Conservation (phyloP, 495 filamentous ascomycete species). For the Aspergillus bridgeri region DNA sequence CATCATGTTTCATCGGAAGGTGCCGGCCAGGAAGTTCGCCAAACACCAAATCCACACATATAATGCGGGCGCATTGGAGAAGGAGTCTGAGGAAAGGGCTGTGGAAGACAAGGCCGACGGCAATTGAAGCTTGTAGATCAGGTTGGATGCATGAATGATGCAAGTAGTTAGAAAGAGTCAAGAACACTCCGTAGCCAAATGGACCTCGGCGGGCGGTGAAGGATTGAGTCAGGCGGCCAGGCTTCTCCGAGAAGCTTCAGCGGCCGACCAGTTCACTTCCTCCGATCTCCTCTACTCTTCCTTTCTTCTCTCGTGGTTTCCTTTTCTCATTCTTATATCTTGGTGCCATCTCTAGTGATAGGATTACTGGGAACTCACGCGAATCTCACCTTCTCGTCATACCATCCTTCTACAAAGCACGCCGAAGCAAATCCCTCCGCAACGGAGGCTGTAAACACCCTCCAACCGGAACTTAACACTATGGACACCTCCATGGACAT, state of each 20-base stretch:
- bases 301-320: background rate
- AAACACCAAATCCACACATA: constrained; percentile 57
- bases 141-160: no score
- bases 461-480: constrained; percentile 13
- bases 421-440: constrained; percentile 3
- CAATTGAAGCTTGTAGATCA: background rate
- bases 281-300: background rate
- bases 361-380: background rate
- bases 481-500: constrained; percentile 62
- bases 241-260: background rate
- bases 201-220: background rate
- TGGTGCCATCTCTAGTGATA: background rate
- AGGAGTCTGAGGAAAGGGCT: background rate
- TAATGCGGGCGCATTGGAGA: constrained; percentile 24
- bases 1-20: constrained; percentile 55
- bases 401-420: background rate
- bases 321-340: background rate
- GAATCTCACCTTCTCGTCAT: background rate
- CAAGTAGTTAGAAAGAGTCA: no score
- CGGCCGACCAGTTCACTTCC: background rate
- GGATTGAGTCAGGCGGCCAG: background rate
- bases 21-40: constrained; percentile 60
- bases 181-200: no score
- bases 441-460: constrained; percentile 22
- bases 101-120: background rate